Base-by-base conservation (phyloP, 768 basidiomycete genomes). In the Nidularia pulvinata region DNA sequence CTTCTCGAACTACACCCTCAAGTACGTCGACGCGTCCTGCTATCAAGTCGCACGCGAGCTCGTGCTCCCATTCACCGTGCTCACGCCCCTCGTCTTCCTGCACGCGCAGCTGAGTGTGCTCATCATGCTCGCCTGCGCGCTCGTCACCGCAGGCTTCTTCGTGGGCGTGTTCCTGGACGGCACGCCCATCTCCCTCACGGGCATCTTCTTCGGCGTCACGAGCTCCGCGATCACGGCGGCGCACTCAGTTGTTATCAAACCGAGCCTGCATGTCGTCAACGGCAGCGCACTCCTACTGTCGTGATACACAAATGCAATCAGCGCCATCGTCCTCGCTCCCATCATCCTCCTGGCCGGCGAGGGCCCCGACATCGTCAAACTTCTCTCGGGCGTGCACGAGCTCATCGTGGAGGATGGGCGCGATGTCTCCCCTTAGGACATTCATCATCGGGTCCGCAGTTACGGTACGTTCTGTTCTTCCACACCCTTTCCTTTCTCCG, bases 31-130 rank as follows among this genome's bases (percentile, higher is more conserved):
- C 53, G 92, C 93, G 10, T 95, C 93, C 0, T 94, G 95, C 71
- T 95, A 96, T 68, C 95, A 96, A 74, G 89, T 98, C 57, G 95
- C 95, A 0, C 88, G 95, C 14, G 95, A 96, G 7, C 80, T 98
- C 55, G 84, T 98, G 32, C 85, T 98, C 22, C 95, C 96, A 0
- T 90, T 94, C 77, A 98, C 96, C 14, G 93, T 97, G 61, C 74
- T 77, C 62, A 88, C 93, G n/a, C 95, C 95, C 42, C 89, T 82
- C 67, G 30, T 91, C 61, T 74, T 92, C 64, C 85, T 97, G 33
- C 79, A 85, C 57, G 67, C 91, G 7, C 82, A 88, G 5, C 93
- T 95, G 2, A 91, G 93, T 14, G 65, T 86, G 5, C 80, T 80
- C 33, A 89, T 95, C 57, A 79, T 95, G 33, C 46, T 82, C 50